Percentiles rank a stretch among this genome's conserved stretches.
phyloP scores from a whole-genome alignment of 495 filamentous ascomycete genomes.

The Hypoxylon fragiforme region DNA sequence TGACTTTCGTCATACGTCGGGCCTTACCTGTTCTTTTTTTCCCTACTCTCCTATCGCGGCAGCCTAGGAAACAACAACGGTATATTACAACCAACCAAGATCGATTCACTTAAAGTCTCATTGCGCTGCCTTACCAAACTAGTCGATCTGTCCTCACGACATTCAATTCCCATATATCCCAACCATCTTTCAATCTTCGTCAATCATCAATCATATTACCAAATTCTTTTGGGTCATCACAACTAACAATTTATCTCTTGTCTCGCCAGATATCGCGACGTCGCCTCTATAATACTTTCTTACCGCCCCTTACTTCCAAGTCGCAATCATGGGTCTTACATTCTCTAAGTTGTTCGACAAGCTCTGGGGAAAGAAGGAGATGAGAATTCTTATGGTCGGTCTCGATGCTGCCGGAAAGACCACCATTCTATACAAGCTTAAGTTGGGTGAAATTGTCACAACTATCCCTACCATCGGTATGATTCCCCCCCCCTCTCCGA shows the following conservation, averaged over 20 bases:
- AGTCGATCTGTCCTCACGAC: constrained; percentile 38
- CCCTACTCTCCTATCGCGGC: constrained; percentile 35
- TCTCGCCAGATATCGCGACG: constrained; percentile 26
- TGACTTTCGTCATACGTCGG: constrained; percentile 12
- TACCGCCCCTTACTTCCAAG: constrained; percentile 20
- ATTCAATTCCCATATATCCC: constrained; percentile 27
- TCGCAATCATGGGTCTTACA: constrained; percentile 87
- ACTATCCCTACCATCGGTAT: constrained; percentile 99
- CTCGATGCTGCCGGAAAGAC: constrained; percentile 99
- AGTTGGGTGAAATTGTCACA: constrained; percentile 99
- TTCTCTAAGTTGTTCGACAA: constrained; percentile 92
- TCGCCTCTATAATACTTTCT: constrained; percentile 32
- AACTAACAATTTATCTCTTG: constrained; percentile 19
- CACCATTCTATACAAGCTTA: constrained; percentile 99
- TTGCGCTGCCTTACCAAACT: constrained; percentile 27
- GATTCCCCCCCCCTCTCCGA: constrained; percentile 44
- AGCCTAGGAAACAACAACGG: constrained; percentile 31
- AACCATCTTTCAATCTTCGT: constrained; percentile 26
- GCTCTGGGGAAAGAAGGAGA: constrained; percentile 99
- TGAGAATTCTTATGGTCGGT: constrained; percentile 99
- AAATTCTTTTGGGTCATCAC: constrained; percentile 16
- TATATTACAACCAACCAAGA: constrained; percentile 9
- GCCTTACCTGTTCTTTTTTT: constrained; percentile 32
- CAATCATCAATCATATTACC: constrained; percentile 28
- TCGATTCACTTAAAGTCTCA: constrained; percentile 16